These are phyloP conservation scores for Metschnikowia picachoensis DNA, from an alignment of 805 yeast species.

Conservation along the genomic window DNA sequence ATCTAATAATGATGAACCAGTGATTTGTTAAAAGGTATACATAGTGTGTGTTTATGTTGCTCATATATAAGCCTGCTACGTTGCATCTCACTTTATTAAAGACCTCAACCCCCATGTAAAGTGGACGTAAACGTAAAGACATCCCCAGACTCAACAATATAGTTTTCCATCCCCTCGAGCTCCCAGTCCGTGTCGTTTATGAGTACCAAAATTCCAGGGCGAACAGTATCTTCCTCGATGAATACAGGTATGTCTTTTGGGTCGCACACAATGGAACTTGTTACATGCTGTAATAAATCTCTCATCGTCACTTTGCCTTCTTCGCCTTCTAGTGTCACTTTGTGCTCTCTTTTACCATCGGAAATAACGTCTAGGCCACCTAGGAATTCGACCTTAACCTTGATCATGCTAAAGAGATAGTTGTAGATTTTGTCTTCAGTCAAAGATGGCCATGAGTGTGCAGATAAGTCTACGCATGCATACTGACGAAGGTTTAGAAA, in stretches of 20 bases:
- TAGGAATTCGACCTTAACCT: conserved; percentile 41
- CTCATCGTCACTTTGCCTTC: conserved; percentile 41
- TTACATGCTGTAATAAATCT: conserved; percentile 56
- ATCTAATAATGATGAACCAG: background rate
- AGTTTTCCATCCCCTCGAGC: conserved; percentile 81
- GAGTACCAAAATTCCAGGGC: conserved; percentile 90
- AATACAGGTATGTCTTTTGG: conserved; percentile 68
- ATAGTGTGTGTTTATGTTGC: background rate
- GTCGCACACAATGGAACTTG: conserved; percentile 52
- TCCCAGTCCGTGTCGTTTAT: conserved; percentile 98
- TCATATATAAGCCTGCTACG: background rate
- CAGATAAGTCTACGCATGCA: too few species aligned
- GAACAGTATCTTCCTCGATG: conserved; percentile 72
- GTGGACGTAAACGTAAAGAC: conserved; percentile 86
- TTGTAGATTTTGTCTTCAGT: background rate
- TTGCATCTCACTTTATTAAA: background rate
- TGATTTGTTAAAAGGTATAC: background rate
- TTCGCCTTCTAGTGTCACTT: conserved; percentile 42
- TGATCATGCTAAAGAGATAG: conserved; percentile 18
- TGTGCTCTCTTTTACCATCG: conserved; percentile 51
- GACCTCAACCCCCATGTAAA: conserved; percentile 84
- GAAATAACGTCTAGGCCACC: conserved; percentile 89
- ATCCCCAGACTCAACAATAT: conserved; percentile 73
- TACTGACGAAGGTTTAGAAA: too few species aligned
- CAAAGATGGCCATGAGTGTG: background rate